Base-by-base conservation (phyloP, 495 filamentous ascomycete genomes). In the Penicillium mononematosum region DNA sequence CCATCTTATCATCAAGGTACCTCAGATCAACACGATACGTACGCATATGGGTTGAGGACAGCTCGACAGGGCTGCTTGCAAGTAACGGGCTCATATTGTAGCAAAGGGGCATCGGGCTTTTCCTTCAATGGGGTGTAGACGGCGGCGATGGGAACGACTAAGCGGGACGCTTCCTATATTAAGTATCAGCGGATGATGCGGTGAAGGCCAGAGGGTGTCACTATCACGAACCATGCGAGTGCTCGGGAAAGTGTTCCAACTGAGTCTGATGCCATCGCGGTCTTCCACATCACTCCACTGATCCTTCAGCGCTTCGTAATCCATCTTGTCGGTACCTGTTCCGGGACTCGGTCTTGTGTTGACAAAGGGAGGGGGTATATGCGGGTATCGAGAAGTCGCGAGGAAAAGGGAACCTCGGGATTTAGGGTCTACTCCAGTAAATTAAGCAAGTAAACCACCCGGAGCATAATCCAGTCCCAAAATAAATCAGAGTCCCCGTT, bases 231-330 rank as follows among this genome's bases (percentile, higher is more conserved):
- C 91, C 88, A 99, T 96, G 69, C 95, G 92, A 70, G 92, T 90
- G 80, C 93, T 96, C 55, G 95, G 95, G 74, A 99, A 97, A 38
- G 95, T 96, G 70, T 99, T 99, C 95, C 95, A 99, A 75, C 94
- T 97, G 54, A 99, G 84, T 66, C 95, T 85, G 68, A 98, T 83
- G 53, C 95, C 95, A 87, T 99, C 95, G 45, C 91, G 85, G 62
- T 99, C 95, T 78, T 99, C 95, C 56, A 95, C 85, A 72, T 95
- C 92, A 65, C 89, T 89, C 95, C 95, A 99, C 78, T 91, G 88
- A 74, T 98, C 95, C 78, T 99, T 99, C 63, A 96, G 72, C 52
- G 80, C 79, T 63, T 91, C 88, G 77, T 84, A 89, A 70, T 90
- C 88, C 86, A 89, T 89, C 53, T 67, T 84, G 69, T 53, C 54